A percentile compares a stretch with the other conserved stretches of the same genome.
Evolutionary conservation across 2,329 filamentous ascomycete species (phyloP).

Genomic region (Scleromitrula shiraiana): DNA sequence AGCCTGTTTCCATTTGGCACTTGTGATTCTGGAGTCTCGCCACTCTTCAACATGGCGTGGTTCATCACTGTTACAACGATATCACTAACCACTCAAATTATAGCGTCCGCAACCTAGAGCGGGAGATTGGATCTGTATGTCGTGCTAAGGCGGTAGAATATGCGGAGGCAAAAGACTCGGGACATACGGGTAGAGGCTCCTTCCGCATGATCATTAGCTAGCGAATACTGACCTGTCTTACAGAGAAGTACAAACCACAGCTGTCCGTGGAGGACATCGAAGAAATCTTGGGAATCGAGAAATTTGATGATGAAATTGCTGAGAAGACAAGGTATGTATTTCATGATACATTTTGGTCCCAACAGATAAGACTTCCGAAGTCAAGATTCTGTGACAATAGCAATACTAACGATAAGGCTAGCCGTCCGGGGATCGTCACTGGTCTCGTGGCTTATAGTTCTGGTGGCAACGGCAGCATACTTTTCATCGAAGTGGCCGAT

Average conservation of each 20-base stretch:
- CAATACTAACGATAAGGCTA: constrained; percentile 25
- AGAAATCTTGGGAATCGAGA: constrained; percentile 83
- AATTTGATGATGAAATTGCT: constrained; percentile 91
- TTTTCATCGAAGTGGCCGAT: constrained; percentile 96
- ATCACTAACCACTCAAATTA: constrained; percentile 4
- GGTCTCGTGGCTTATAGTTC: constrained; percentile 91
- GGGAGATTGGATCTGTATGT: constrained; percentile 90
- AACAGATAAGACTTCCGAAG: constrained; percentile 13
- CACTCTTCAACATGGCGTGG: neutral
- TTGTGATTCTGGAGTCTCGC: neutral
- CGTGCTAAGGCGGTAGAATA: constrained; percentile 93
- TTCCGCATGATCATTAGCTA: neutral
- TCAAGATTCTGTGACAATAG: constrained; percentile 7
- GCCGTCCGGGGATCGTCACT: constrained; percentile 85
- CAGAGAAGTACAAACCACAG: constrained; percentile 60
- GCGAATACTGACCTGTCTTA: constrained; percentile 7
- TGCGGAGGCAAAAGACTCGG: constrained; percentile 77
- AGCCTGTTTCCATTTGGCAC: neutral
- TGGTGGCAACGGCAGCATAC: constrained; percentile 87
- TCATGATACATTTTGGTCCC: neutral
- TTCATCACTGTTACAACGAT: neutral
- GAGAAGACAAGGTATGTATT: constrained; percentile 53
- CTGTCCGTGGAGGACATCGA: constrained; percentile 78
- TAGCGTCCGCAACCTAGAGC: constrained; percentile 90
- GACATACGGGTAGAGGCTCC: constrained; percentile 32